Base-by-base conservation (phyloP, 2,329 filamentous ascomycete genomes). In the Epichloe scottii region DNA sequence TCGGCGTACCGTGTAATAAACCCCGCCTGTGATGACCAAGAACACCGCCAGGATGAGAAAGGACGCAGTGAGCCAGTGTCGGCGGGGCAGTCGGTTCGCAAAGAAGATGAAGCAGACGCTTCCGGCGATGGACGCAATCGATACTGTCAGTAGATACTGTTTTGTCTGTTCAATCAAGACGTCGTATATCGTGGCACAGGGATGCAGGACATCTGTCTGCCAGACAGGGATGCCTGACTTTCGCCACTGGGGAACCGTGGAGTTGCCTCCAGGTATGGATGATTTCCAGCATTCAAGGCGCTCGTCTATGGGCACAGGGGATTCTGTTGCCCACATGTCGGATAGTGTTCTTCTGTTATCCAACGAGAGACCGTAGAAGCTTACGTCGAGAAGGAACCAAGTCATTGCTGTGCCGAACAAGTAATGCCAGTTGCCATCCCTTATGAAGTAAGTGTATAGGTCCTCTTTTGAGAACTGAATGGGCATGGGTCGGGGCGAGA, bases 321-420 rank as follows among this genome's bases (percentile, higher is more conserved):
- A 50, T 1, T 57, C 63, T 0, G 71, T 73, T 10, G 66, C 66
- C 66, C 66, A 71, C 55, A 70, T 61, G 6, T 60, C 62, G 26
- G 66, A 64, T 19, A 71, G 53, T 4, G 67, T 68, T 17, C 60
- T 63, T 26, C 66, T 62, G 45, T 69, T 70, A 52, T 72, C 73
- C 15, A 78, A 64, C 2, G 71, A 72, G 50, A 77, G 70, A 7
- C 75, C 75, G 54, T 78, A 79, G 52, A 77, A 78, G 1, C 71
- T 73, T 50, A 78, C 67, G 46, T 79, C 76, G n/a, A 79, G 63
- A 1, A 78, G 65, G 15, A 77, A 68, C 76, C 76, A 79, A 44
- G 71, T 66, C 35, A 71, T 59, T 0, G 72, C 70, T 2, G 75
- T 75, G 33, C 63, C 65, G 11, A 67, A 53, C 8, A 71, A 57